Evolutionary conservation across 176 grass and related monocot species (phyloP).

Genomic region (Zoysia pacifica): DNA sequence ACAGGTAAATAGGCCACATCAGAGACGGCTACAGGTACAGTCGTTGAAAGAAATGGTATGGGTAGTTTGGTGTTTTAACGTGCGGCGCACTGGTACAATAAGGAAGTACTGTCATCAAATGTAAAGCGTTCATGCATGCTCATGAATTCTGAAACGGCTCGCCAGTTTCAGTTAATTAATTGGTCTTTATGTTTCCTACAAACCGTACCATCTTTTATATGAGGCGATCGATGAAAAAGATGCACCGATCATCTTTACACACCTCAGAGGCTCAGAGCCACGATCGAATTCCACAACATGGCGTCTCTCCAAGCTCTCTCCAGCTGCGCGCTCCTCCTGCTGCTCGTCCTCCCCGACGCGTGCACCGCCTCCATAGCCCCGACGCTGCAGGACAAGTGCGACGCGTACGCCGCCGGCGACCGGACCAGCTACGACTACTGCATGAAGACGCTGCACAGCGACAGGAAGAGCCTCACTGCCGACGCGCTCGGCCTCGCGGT

Average conservation of each 20-base stretch:
- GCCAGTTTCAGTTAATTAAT: no score
- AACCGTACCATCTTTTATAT: no score
- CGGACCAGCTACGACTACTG: slow-evolving; percentile 38
- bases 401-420: slow-evolving; percentile 13
- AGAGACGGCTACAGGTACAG: no score
- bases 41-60: no score
- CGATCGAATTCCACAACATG: slow-evolving; percentile 15
- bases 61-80: no score
- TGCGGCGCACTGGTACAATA: no score
- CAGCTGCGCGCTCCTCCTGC: not conserved
- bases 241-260: not conserved
- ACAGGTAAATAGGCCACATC: no score
- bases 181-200: no score
- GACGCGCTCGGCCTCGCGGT: slow-evolving; percentile 29
- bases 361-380: not conserved
- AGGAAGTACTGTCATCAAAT: no score
- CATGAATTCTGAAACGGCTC: no score
- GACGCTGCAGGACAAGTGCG: slow-evolving; percentile 37
- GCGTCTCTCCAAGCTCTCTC: slow-evolving; percentile 1
- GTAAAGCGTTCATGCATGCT: no score
- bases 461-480: not conserved
- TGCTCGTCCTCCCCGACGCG: not conserved
- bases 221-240: not conserved
- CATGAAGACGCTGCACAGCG: slow-evolving; percentile 24
- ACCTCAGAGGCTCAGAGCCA: not conserved